Evolutionary conservation across 139 green algal genomes (phyloP), one percentile per base, ranked within the genome.

Genomic region (Limnomonas spitsbergensis): DNA sequence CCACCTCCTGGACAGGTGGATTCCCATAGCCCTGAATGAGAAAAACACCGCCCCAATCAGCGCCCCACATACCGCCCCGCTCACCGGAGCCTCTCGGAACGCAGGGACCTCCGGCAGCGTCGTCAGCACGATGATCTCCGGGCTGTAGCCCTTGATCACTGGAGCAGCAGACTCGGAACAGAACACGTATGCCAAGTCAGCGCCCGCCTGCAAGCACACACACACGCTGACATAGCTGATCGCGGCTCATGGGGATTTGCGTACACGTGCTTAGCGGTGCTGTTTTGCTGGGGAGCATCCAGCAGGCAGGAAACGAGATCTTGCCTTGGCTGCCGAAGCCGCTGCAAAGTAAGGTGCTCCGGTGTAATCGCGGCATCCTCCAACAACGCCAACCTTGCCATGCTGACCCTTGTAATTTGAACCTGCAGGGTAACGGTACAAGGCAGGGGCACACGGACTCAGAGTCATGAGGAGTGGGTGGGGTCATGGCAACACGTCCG

Each of bases 271-370:
- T 95, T 9, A 98, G 80, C 29, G 97, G 89, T 0, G 77, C 94
- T 7, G 98, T 82, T 40, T 94, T 95, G 53, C 95, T 94, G 1
- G 86, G 34, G 20, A 61, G 20, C 47, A 61, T 61, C 14, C 47
- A n/a, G 47, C 14, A 9, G 20, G 47, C n/a, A n/a, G n/a, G n/a
- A n/a, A n/a, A n/a, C 26, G 52, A 38, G 40, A 24, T 40, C 34
- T 40, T 35, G 69, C 75, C 14, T 72, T 75, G 34, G 53, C 37
- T 4, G 38, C 52, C 1, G 53, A 36, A 2, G 40, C 89, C 20
- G 93, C 88, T 3, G 95, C 93, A 80, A 98, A 99, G 86, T 90
- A 99, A 20, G 96, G 96, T 2, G 96, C 96, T 0, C 96, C 96
- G 0, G 95, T 97, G 88, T 98, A 99, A 80, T 98, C 94, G 7